Conservation (phyloP, 306 rosid genomes). For the Amphicarpaea edgeworthii region DNA sequence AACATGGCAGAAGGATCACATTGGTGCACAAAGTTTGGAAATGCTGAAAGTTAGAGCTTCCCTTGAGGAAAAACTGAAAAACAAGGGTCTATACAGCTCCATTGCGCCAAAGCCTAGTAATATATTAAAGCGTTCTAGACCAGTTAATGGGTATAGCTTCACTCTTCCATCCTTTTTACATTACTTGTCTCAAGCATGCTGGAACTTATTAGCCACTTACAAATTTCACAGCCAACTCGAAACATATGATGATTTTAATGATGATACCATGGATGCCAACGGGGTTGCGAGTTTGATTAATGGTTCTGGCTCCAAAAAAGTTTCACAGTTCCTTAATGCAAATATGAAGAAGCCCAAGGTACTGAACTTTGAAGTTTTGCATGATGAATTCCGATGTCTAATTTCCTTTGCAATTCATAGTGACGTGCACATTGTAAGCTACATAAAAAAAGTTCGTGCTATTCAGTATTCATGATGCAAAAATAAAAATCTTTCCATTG, state of each 20-base stretch:
- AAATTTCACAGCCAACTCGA: conserved; percentile 68
- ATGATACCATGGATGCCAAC: conserved; percentile 59
- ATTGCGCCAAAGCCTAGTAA: conserved; percentile 59
- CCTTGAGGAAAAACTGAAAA: conserved; percentile 80
- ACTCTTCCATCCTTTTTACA: conserved; percentile 1
- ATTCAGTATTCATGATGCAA: no score
- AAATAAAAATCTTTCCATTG: neutral
- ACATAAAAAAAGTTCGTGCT: neutral
- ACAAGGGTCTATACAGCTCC: conserved; percentile 66
- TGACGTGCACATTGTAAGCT: conserved; percentile 10
- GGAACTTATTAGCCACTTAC: conserved; percentile 46
- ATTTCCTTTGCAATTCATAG: conserved; percentile 31
- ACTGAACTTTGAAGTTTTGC: conserved; percentile 33
- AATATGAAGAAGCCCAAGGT: conserved; percentile 73
- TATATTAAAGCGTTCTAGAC: conserved; percentile 59
- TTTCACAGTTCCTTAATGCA: conserved; percentile 50
- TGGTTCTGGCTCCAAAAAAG: conserved; percentile 56
- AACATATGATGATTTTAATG: conserved; percentile 82
- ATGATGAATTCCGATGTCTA: neutral
- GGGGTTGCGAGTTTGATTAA: conserved; percentile 41
- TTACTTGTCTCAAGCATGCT: conserved; percentile 39
- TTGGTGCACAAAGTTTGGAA: conserved; percentile 75
- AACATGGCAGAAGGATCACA: conserved; percentile 63
- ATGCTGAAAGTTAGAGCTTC: conserved; percentile 86
- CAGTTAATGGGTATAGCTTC: conserved; percentile 71